Evolutionary conservation across 2,329 filamentous ascomycete species (phyloP).

Genomic region (Colletotrichum tofieldiae): DNA sequence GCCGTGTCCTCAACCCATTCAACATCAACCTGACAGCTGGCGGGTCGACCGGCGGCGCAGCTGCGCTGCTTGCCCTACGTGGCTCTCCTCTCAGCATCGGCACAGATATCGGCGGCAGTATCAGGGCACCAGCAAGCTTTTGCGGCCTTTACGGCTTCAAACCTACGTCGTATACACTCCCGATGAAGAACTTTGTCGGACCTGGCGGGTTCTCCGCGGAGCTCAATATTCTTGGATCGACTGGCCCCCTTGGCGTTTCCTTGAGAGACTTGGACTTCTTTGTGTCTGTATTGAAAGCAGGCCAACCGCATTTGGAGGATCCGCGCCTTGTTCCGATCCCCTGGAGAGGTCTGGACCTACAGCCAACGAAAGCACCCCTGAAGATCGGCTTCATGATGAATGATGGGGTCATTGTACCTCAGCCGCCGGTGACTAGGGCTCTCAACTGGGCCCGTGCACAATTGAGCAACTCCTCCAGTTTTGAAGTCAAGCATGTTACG

Average conservation of each 20-base stretch:
- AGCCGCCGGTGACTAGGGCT: conserved; percentile 56
- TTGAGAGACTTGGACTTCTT: conserved; percentile 55
- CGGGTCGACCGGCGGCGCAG: conserved; percentile 74
- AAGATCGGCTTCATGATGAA: conserved; percentile 61
- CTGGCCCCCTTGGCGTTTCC: conserved; percentile 53
- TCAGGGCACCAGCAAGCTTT: conserved; percentile 55
- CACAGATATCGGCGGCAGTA: conserved; percentile 59
- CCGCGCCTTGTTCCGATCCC: conserved; percentile 50
- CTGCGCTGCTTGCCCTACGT: conserved; percentile 56
- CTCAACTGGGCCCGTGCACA: conserved; percentile 51
- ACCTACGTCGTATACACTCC: conserved; percentile 45
- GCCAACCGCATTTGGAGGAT: conserved; percentile 49
- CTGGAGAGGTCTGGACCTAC: conserved; percentile 48
- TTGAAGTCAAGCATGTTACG: conserved; percentile 54
- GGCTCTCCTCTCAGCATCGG: conserved; percentile 59
- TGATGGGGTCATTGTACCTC: conserved; percentile 55
- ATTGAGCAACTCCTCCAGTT: conserved; percentile 38
- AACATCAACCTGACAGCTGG: conserved; percentile 74
- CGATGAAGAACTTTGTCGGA: conserved; percentile 46
- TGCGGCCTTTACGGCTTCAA: conserved; percentile 52
- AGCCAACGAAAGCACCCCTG: conserved; percentile 45
- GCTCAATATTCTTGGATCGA: conserved; percentile 53
- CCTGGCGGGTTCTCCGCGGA: conserved; percentile 49
- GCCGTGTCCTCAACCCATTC: conserved; percentile 74
- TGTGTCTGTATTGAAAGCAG: conserved; percentile 47